Base-by-base conservation (phyloP, 768 basidiomycete genomes). In the Boletus patriciae region DNA sequence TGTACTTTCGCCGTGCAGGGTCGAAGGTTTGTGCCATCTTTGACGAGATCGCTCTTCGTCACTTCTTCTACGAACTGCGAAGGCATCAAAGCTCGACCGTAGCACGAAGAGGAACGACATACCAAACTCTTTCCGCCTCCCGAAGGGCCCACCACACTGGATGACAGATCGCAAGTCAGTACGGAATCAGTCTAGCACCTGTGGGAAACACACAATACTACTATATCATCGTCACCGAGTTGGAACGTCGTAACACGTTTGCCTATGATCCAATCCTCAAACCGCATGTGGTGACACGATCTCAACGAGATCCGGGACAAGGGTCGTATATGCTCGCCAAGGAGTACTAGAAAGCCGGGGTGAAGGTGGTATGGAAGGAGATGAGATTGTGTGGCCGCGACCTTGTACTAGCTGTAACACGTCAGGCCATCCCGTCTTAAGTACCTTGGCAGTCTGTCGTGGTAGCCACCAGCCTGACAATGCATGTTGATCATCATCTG, bases 51-150 rank as follows among this genome's bases (percentile, higher is more conserved):
- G 5, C 40, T 42, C 2, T 21, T 46, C 2, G 65, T 57, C n/a
- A 43, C 53, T 25, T 38, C 21, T 12, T 38, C 10, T 34, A 62
- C 1, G 40, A 66, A 66, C 65, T 66, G 18, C 6, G 7, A 34
- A 7, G 7, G 11, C 2, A 6, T 51, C 44, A 19, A 48, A 12
- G 42, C 3, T 37, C 16, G 7, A 10, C 5, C 12, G 4, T 10
- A 5, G 15, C 10, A n/a, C 11, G 6, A n/a, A 58, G 18, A 13
- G 5, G 15, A 43, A 16, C 11, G 15, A 9, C 56, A 16, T 62
- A 66, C 65, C 47, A 7, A 21, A 41, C 57, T 67, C 55, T 67
- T 66, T 42, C 65, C 65, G 5, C 51, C 33, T 18, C 59, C 65
- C 0, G 65, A 51, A 40, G 65, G 65, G 12, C 65, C 64, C 1